Evolutionary conservation across 2,329 filamentous ascomycete genomes (phyloP).

Genomic region (Nemania diffusa): DNA sequence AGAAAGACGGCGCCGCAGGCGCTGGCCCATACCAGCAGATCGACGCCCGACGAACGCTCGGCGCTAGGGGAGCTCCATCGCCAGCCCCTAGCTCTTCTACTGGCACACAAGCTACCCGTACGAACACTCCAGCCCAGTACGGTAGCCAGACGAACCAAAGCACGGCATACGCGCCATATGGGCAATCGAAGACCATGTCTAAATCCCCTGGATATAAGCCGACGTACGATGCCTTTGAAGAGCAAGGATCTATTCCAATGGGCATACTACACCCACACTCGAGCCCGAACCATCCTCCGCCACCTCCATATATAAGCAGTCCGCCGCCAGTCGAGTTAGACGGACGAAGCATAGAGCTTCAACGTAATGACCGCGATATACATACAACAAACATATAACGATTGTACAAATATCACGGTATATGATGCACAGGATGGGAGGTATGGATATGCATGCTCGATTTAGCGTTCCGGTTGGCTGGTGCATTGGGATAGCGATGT

Average conservation of each 20-base stretch:
- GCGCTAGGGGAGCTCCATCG: neutral
- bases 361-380: neutral
- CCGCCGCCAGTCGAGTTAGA: constrained; percentile 15
- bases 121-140: constrained; percentile 4
- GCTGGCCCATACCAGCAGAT: constrained; percentile 18
- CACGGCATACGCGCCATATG: neutral
- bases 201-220: constrained; percentile 2
- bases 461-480: neutral
- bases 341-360: neutral
- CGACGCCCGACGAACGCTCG: neutral
- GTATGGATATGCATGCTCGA: neutral
- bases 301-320: constrained; percentile 20
- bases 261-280: constrained; percentile 1
- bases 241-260: constrained; percentile 25
- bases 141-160: neutral
- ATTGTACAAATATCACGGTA: neutral
- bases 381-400: neutral
- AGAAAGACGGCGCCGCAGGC: neutral
- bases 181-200: neutral
- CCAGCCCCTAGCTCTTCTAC: neutral
- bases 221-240: neutral
- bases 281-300: neutral
- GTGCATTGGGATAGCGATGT: neutral
- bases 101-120: neutral
- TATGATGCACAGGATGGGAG: neutral